Base-by-base conservation (phyloP, 2,329 filamentous ascomycete species). In the Clonostachys byssicola region DNA sequence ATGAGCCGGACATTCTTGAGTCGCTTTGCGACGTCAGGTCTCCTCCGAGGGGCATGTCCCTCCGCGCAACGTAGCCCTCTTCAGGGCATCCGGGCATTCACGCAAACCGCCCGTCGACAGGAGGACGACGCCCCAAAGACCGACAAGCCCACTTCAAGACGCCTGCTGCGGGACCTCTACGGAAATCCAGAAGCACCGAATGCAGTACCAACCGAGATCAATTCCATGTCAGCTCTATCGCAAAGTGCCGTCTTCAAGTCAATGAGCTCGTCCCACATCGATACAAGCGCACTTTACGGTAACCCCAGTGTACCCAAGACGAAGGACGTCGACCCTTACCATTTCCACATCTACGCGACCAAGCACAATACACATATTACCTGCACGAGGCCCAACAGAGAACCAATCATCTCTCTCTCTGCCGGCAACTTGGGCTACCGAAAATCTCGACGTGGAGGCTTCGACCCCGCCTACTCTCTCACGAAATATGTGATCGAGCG, bases 331-430 rank as follows among this genome's bases (percentile, higher is more conserved):
- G 80, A 87, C 61, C 86, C 88, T 3, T 90, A 90, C 72, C 90
- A 95, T 65, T 78, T 99, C 53, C 89, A 96, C 72, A 76, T 99
- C 64, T 92, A 83, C 70, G 73, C 87, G 30, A 86, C 88, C 65
- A 95, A 90, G 72, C 94, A 96, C 80, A 99, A 99, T 73, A 94
- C 89, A 17, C 90, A 97, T 68, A 80, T 99, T 59, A 96, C 92
- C 2, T 81, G 96, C 55, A 89, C 91, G 18, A 85, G 86, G 60
- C 92, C 94, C 30, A 85, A 90, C 64, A 79, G 86, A 43, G 81
- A 89, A 53, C 81, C 89, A 30, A 80, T 97, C 54, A 75, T 99
- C 53, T 90, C 86, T 12, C 68, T 95, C 56, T 88, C 88, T 3
- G 81, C 85, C 49, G 94, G 94, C 43, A 91, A 96, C 60, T 82